These are phyloP conservation scores for Testicularia cyperi DNA, from an alignment of 1,284 basidiomycete species.

Conservation along the genomic window DNA sequence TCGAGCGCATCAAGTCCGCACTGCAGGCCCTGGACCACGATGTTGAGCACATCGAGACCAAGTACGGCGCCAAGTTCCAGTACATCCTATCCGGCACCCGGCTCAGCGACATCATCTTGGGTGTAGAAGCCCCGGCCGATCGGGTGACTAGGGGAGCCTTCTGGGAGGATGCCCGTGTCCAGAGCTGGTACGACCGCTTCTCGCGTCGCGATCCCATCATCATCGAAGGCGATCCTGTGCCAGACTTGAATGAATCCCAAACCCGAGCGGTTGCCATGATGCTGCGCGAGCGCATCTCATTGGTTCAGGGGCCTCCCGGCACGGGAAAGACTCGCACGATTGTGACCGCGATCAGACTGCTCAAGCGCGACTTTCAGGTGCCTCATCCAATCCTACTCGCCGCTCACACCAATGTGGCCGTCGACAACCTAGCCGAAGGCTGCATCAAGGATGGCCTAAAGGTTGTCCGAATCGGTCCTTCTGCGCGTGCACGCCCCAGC, in stretches of 20 bases:
- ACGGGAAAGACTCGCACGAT: conserved; percentile 94
- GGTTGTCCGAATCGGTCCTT: conserved; percentile 75
- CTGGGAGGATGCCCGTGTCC: conserved; percentile 62
- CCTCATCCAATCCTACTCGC: conserved; percentile 81
- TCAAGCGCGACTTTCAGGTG: conserved; percentile 83
- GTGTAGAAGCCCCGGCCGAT: conserved; percentile 69
- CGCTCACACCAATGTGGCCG: conserved; percentile 89
- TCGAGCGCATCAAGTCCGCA: conserved; percentile 72
- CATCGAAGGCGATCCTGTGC: conserved; percentile 76
- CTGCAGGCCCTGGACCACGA: conserved; percentile 69
- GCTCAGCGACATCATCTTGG: conserved; percentile 58
- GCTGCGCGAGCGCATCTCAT: conserved; percentile 74
- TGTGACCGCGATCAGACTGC: conserved; percentile 76
- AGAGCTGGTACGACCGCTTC: conserved; percentile 61
- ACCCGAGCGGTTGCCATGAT: conserved; percentile 80
- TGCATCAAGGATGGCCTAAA: conserved; percentile 67
- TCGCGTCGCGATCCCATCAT: conserved; percentile 65
- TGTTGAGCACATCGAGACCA: conserved; percentile 62
- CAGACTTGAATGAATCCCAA: conserved; percentile 78
- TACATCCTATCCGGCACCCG: conserved; percentile 44
- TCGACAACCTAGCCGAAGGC: conserved; percentile 85
- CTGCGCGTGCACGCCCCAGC: conserved; percentile 64
- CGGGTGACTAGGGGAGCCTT: conserved; percentile 65
- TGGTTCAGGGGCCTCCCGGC: conserved; percentile 92
- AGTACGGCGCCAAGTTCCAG: conserved; percentile 32